Evolutionary conservation across 768 basidiomycete genomes (phyloP).

Genomic region (Lentinus tigrinus): DNA sequence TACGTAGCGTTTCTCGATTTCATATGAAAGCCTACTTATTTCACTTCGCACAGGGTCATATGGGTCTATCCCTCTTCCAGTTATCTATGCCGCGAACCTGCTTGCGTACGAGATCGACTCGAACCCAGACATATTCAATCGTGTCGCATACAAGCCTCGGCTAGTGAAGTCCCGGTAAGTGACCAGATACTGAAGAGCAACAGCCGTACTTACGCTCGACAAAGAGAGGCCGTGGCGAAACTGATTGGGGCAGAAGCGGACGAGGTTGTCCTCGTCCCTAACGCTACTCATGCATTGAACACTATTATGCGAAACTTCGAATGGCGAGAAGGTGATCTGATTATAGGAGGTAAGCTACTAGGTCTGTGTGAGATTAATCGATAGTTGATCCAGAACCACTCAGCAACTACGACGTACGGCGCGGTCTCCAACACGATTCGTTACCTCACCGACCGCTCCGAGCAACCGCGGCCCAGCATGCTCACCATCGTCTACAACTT

Average conservation of each 20-base stretch:
- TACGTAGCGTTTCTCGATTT: conserved; percentile 23
- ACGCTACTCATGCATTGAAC: conserved; percentile 65
- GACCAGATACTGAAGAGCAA: no score
- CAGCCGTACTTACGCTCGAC: no score
- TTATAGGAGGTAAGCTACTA: conserved; percentile 38
- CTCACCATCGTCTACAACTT: conserved; percentile 57
- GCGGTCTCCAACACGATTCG: conserved; percentile 52
- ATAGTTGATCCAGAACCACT: neutral
- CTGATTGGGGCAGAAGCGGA: conserved; percentile 51
- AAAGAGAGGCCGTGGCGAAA: conserved; percentile 47
- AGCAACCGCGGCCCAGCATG: conserved; percentile 46
- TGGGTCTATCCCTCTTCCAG: conserved; percentile 21
- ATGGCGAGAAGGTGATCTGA: conserved; percentile 66
- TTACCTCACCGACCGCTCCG: conserved; percentile 50
- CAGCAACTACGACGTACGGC: conserved; percentile 46
- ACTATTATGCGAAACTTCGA: conserved; percentile 66
- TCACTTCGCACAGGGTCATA: conserved; percentile 17
- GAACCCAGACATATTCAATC: conserved; percentile 22
- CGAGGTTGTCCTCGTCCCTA: conserved; percentile 59
- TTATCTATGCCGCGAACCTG: conserved; percentile 6
- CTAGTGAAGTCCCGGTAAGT: conserved; percentile 15
- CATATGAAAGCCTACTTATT: no score
- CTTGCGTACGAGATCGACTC: conserved; percentile 14
- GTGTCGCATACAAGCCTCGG: conserved; percentile 5
- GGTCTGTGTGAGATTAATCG: neutral